These are phyloP conservation scores for Tricholoma sp. DNA, from an alignment of 768 basidiomycete species.

Conservation along the genomic window DNA sequence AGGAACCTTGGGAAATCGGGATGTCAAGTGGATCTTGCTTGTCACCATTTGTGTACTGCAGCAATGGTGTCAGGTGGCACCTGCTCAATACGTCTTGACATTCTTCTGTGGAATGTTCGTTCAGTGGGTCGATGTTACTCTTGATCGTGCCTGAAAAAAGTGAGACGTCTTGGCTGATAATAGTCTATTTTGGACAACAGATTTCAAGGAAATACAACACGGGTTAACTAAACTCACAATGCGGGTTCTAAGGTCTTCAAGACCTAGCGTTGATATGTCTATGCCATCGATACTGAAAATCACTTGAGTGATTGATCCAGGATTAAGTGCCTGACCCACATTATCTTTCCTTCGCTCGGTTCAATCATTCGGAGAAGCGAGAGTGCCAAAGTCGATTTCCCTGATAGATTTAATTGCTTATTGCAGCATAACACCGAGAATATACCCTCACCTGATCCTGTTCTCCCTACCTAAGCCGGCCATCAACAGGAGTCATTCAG, in stretches of 20 bases:
- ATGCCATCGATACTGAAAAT: conserved; percentile 56
- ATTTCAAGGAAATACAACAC: background rate
- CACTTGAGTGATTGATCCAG: background rate
- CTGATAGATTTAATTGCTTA: conserved; percentile 16
- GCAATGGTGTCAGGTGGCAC: conserved; percentile 50
- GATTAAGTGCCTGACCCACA: conserved; percentile 33
- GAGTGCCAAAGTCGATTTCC: conserved; percentile 55
- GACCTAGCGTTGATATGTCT: conserved; percentile 60
- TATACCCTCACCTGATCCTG: conserved; percentile 48
- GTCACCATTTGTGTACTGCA: conserved; percentile 30
- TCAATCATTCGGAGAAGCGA: conserved; percentile 62
- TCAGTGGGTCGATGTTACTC: conserved; percentile 69
- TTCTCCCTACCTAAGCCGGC: conserved; percentile 51
- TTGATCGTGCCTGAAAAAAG: conserved; percentile 69
- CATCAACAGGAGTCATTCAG: background rate
- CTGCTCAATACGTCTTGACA: conserved; percentile 61
- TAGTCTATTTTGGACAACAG: conserved; percentile 39
- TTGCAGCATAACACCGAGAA: background rate
- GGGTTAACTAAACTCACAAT: conserved; percentile 35
- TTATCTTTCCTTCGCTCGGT: conserved; percentile 48
- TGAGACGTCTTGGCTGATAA: conserved; percentile 71
- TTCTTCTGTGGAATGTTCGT: conserved; percentile 51
- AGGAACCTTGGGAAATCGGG: conserved; percentile 57
- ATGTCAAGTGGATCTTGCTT: conserved; percentile 46
- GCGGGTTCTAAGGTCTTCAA: conserved; percentile 62